Evolutionary conservation across 495 filamentous ascomycete genomes (phyloP).

Genomic region (Penicillium turbatum): DNA sequence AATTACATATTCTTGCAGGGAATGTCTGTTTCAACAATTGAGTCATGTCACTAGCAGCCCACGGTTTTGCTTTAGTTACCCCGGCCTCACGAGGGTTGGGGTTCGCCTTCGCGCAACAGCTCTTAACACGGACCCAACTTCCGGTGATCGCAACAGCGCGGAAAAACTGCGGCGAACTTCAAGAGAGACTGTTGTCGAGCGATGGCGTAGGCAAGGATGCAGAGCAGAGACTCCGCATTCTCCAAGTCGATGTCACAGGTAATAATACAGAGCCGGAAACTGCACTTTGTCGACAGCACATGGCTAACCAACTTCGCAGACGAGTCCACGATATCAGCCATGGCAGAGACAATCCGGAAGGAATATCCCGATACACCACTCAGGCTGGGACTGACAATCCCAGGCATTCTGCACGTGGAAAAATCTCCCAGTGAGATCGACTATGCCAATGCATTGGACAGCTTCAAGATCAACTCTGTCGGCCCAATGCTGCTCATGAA

Average conservation of each 20-base stretch:
- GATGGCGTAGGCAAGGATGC: constrained; percentile 22
- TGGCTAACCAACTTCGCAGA: constrained; percentile 23
- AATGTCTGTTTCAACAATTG: background rate
- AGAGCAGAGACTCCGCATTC: constrained; percentile 48
- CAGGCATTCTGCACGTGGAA: constrained; percentile 72
- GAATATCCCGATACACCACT: constrained; percentile 55
- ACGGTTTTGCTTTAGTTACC: constrained; percentile 35
- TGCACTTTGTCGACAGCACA: background rate
- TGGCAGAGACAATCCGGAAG: constrained; percentile 32
- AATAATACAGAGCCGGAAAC: background rate
- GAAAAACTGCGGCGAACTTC: constrained; percentile 48
- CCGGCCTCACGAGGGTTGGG: constrained; percentile 76
- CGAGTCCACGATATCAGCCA: constrained; percentile 37
- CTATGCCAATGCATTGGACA: constrained; percentile 51
- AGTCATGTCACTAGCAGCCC: constrained; percentile 10
- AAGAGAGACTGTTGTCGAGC: constrained; percentile 51
- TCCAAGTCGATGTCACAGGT: constrained; percentile 60
- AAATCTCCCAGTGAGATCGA: constrained; percentile 63
- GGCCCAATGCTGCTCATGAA: constrained; percentile 74
- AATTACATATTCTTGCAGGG: too few species aligned
- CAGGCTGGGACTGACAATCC: constrained; percentile 64
- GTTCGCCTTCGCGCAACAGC: constrained; percentile 61
- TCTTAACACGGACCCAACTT: constrained; percentile 59
- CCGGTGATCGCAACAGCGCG: constrained; percentile 73
- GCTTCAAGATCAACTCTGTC: constrained; percentile 64